Percentiles rank a stretch among this genome's conserved stretches.
Conservation (phyloP, 768 basidiomycete genomes). For the Auriculariales sp. region DNA sequence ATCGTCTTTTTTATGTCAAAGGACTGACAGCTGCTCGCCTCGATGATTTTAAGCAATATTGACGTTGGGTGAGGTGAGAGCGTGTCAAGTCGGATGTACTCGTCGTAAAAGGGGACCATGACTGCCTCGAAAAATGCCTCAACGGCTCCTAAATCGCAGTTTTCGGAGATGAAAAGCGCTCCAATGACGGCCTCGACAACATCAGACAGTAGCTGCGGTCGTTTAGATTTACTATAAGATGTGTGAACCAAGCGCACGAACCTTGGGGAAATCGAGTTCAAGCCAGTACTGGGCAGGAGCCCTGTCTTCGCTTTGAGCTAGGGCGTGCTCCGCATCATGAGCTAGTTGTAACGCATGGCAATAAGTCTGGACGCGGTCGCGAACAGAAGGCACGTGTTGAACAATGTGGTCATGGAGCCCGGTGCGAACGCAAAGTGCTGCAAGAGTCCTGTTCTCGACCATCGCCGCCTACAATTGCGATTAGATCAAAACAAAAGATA, state of each 20-base stretch:
- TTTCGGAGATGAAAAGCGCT: constrained; percentile 65
- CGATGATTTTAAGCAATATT: constrained; percentile 55
- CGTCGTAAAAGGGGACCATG: constrained; percentile 66
- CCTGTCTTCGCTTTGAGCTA: constrained; percentile 33
- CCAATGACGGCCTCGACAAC: constrained; percentile 70
- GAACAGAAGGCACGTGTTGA: constrained; percentile 39
- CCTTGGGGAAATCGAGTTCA: constrained; percentile 67
- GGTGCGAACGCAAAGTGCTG: constrained; percentile 57
- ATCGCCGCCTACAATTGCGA: constrained; percentile 50
- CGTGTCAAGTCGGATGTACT: constrained; percentile 56
- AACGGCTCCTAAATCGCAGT: constrained; percentile 44
- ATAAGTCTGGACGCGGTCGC: constrained; percentile 39
- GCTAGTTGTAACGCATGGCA: constrained; percentile 28
- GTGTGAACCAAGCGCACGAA: constrained; percentile 14
- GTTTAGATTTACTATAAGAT: constrained; percentile 1
- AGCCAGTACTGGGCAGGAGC: constrained; percentile 63
- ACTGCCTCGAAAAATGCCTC: constrained; percentile 52
- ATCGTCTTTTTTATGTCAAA: constrained; percentile 38
- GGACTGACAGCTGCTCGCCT: constrained; percentile 54
- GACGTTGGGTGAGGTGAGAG: constrained; percentile 68
- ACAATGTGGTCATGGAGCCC: constrained; percentile 50
- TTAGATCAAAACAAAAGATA: background rate
- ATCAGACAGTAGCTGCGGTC: constrained; percentile 53
- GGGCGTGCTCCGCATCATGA: constrained; percentile 27
- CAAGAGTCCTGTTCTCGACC: constrained; percentile 71